phyloP scores from a whole-genome alignment of 2,329 filamentous ascomycete genomes.

The Cercospora citrullina region DNA sequence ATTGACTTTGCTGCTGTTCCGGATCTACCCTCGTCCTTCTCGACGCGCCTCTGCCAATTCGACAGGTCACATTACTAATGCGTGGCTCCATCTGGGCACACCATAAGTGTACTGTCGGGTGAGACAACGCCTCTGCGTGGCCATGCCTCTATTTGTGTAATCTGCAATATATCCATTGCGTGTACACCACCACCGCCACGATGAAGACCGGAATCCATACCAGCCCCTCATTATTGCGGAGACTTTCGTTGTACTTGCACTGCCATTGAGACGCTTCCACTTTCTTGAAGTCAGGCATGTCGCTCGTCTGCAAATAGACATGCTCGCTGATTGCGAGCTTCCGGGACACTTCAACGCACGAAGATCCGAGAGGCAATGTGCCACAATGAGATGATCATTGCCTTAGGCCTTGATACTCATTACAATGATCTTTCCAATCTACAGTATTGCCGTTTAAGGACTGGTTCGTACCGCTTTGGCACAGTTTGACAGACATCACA shows the following conservation, averaged over 20 bases:
- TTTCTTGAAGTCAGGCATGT: neutral
- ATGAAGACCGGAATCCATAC: neutral
- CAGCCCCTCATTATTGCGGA: neutral
- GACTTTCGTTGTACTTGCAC: neutral
- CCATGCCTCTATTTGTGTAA: neutral
- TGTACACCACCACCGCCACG: neutral
- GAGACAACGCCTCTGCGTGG: neutral
- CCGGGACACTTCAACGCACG: neutral
- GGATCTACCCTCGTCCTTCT: neutral
- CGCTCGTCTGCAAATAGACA: neutral
- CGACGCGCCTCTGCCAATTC: neutral
- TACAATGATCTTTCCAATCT: neutral
- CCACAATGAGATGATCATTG: neutral
- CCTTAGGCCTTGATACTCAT: neutral
- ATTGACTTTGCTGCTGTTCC: conserved; percentile 9
- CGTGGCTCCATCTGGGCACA: neutral
- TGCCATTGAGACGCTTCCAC: neutral
- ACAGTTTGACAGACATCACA: neutral
- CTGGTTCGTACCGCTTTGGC: neutral
- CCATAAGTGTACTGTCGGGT: neutral
- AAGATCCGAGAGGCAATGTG: neutral
- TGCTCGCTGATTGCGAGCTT: neutral
- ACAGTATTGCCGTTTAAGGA: neutral
- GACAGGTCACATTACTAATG: neutral
- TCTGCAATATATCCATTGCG: neutral